These are phyloP conservation scores for Wallacemonas sp. DNA, from an alignment of 208 protist genomes.

Conservation along the genomic window DNA sequence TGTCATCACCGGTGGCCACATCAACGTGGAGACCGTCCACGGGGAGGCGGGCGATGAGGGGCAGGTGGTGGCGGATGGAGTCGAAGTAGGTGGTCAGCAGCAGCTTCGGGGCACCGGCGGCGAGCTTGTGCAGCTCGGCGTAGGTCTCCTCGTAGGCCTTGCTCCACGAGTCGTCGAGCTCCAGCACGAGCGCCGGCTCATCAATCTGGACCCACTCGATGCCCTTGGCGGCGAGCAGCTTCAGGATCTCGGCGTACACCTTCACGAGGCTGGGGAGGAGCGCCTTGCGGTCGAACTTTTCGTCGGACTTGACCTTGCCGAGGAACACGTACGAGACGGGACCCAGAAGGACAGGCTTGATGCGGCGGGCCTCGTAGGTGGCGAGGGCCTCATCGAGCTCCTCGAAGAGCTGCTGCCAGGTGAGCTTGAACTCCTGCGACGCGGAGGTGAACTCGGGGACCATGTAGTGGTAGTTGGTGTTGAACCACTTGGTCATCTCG, in stretches of 20 bases:
- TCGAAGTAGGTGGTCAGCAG: conserved; percentile 90
- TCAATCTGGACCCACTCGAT: conserved; percentile 85
- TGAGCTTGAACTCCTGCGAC: conserved; percentile 34
- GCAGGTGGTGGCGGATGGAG: conserved; percentile 53
- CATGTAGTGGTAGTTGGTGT: conserved; percentile 95
- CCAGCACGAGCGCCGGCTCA: conserved; percentile 82
- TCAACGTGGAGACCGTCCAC: conserved; percentile 89
- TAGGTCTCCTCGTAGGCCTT: conserved; percentile 36
- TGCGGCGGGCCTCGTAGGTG: conserved; percentile 30
- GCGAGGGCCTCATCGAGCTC: conserved; percentile 64
- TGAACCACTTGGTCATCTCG: conserved; percentile 95
- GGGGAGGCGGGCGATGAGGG: conserved; percentile 35
- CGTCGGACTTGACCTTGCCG: conserved; percentile 58
- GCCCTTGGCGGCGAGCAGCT: conserved; percentile 41
- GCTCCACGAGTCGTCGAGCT: conserved; percentile 46
- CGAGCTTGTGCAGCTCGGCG: conserved; percentile 23
- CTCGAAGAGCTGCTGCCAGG: conserved; percentile 52
- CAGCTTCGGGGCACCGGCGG: conserved; percentile 32
- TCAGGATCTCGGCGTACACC: conserved; percentile 72
- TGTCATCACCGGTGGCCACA: conserved; percentile 35
- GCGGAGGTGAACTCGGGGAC: conserved; percentile 83
- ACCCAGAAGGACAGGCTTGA: conserved; percentile 81
- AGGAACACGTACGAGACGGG: conserved; percentile 82
- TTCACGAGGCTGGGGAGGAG: conserved; percentile 56
- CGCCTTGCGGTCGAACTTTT: conserved; percentile 43